Conservation (phyloP, 345 rosid species). For the Eucalyptus erythrocorys region DNA sequence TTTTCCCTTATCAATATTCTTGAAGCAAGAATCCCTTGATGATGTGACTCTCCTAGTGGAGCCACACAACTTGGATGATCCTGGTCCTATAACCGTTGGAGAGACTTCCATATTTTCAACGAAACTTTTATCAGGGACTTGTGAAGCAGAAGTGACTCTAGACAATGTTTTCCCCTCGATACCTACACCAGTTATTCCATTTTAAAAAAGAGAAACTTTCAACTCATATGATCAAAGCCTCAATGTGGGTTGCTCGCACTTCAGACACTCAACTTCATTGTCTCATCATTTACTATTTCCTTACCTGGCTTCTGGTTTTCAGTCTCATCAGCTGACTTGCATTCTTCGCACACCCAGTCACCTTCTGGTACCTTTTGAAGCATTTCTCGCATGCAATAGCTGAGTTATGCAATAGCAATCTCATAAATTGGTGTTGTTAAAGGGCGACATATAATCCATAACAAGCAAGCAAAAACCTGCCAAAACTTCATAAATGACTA, state of each 20-base stretch:
- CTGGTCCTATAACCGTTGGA: slow-evolving; percentile 36
- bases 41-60: slow-evolving; percentile 28
- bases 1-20: slow-evolving; percentile 51
- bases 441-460: neutral
- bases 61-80: slow-evolving; percentile 53
- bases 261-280: neutral
- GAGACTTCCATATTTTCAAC: slow-evolving; percentile 43
- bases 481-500: neutral
- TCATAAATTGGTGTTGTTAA: neutral
- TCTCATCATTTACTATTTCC: neutral
- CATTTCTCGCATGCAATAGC: slow-evolving; percentile 98
- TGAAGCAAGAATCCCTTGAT: slow-evolving; percentile 47
- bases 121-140: slow-evolving; percentile 41
- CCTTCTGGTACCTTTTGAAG: slow-evolving; percentile 73
- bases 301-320: slow-evolving; percentile 66
- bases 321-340: slow-evolving; percentile 64
- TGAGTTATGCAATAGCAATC: slow-evolving; percentile 16
- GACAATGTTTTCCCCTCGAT: slow-evolving; percentile 32
- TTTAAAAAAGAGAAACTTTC: neutral
- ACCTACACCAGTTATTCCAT: slow-evolving; percentile 35
- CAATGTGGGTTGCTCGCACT: neutral
- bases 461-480: neutral
- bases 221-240: neutral
- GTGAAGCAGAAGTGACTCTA: slow-evolving; percentile 10
- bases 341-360: slow-evolving; percentile 98